A percentile compares a stretch with the other conserved stretches of the same genome.
These are phyloP conservation scores for Dichomitus squalens DNA, from an alignment of 1,284 basidiomycete genomes.

Conservation along the genomic window DNA sequence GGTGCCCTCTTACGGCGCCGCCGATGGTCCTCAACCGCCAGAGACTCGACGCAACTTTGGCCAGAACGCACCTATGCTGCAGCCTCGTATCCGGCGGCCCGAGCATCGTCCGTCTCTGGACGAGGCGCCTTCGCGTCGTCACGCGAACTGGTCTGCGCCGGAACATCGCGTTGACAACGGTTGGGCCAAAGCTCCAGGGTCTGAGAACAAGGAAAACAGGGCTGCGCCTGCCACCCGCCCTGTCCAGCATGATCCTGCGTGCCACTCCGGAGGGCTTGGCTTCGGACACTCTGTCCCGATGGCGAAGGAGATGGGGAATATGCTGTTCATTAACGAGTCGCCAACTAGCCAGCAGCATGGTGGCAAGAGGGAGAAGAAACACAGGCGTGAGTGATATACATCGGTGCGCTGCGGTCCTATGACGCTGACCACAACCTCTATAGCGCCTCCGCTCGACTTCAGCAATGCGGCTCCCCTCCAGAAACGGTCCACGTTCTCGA, in stretches of 20 bases:
- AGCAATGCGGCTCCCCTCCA: slow-evolving; percentile 24
- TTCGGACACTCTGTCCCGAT: slow-evolving; percentile 42
- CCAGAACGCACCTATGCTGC: not conserved
- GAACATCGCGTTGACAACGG: slow-evolving; percentile 13
- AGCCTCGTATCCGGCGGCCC: not conserved
- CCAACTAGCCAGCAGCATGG: slow-evolving; percentile 33
- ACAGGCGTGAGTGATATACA: slow-evolving; percentile 49
- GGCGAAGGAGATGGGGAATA: slow-evolving; percentile 53
- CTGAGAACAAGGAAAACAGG: slow-evolving; percentile 55
- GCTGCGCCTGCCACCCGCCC: slow-evolving; percentile 15
- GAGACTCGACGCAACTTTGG: not conserved
- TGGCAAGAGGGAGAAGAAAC: slow-evolving; percentile 50
- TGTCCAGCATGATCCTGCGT: slow-evolving; percentile 11
- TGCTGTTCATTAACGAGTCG: slow-evolving; percentile 39
- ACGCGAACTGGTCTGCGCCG: slow-evolving; percentile 6
- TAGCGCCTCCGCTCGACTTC: slow-evolving; percentile 42
- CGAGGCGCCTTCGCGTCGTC: not conserved
- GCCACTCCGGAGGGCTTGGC: slow-evolving; percentile 41
- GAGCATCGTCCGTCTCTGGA: slow-evolving; percentile 3
- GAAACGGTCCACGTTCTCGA: slow-evolving; percentile 42
- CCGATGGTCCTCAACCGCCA: slow-evolving; percentile 19
- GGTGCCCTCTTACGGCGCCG: slow-evolving; percentile 39
- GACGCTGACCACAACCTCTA: not conserved
- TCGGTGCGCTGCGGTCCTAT: not conserved
- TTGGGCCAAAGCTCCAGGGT: slow-evolving; percentile 7